Conservation (phyloP, 805 yeast genomes). For the Schwanniomyces occidentalis region DNA sequence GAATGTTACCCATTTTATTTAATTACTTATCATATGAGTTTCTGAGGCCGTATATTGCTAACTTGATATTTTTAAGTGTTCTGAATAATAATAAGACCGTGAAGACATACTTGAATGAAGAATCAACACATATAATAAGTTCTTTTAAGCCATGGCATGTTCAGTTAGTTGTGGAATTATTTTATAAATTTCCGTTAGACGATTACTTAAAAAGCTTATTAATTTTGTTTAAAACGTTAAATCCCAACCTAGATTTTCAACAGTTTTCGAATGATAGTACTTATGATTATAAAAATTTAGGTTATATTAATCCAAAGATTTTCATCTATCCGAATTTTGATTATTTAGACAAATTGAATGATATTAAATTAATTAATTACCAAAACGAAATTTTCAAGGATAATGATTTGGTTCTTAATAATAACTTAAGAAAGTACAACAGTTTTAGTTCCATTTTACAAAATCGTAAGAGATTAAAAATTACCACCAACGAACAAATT, state of each 20-base stretch:
- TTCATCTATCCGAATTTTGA: conserved; percentile 25
- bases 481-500: conserved; percentile 2
- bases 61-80: conserved; percentile 19
- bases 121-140: conserved; percentile 6
- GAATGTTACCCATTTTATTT: conserved; percentile 18
- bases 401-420: conserved; percentile 2
- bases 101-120: conserved; percentile 11
- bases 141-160: conserved; percentile 30
- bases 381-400: neutral
- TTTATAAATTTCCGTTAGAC: conserved; percentile 31
- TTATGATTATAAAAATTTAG: conserved; percentile 15
- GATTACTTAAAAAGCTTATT: conserved; percentile 23
- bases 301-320: conserved; percentile 18
- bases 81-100: conserved; percentile 12
- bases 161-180: conserved; percentile 26
- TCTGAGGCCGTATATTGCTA: conserved; percentile 21
- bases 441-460: conserved; percentile 13
- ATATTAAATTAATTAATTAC: conserved; percentile 1
- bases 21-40: conserved; percentile 24
- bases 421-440: conserved; percentile 14
- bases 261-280: conserved; percentile 5
- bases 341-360: conserved; percentile 11
- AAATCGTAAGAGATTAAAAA: conserved; percentile 13
- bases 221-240: conserved; percentile 18
- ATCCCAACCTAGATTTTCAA: conserved; percentile 19